Base-by-base conservation (phyloP, 768 basidiomycete genomes). In the Boletus reticulatus region DNA sequence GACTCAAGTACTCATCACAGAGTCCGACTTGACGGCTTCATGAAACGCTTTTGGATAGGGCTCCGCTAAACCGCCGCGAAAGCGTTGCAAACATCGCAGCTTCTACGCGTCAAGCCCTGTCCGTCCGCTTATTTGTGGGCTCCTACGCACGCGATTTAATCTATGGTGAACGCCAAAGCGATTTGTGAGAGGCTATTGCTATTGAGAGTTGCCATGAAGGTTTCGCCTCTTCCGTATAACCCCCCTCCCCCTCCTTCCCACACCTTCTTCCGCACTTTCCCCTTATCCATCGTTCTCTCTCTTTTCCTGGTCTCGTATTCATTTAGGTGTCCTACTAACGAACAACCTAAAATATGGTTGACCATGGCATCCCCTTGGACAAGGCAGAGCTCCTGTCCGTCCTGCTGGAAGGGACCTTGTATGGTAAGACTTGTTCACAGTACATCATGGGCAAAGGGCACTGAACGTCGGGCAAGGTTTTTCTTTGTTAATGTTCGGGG, bases 401-500 rank as follows among this genome's bases (percentile, higher is more conserved):
- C 6, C 39, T 61, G 14, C n/a, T 62, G 16, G 56, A 61, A 57
- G 44, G 36, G 10, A 43, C 57, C 29, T 50, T 62, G 36, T 57
- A 57, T 44, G 61, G 61, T 60, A 37, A 46, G 57, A 34, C 12
- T n/a, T 11, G 5, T 32, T n/a, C 7, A 20, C 12, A 4, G 41
- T 31, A 1, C 13, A 50, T 36, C 17, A 9, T 52, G 7, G 19
- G 31, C 1, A 36, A 50, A 34, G 6, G 6, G 29, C 49, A 10
- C 38, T 38, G 19, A 42, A 24, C n/a, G 0, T 20, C 4, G 11
- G 4, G 10, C 14, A 46, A 73, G 72, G 71, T 4, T 72, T 72
- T 57, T 73, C 70, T 2, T 11, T 72, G 12, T 41, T 72, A n/a
- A 72, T 73, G 72, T 73, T 70, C 50, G 62, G 66, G 6, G 62